These are phyloP conservation scores for Stevia rebaudiana DNA, from an alignment of 140 eudicot genomes.

Conservation along the genomic window DNA sequence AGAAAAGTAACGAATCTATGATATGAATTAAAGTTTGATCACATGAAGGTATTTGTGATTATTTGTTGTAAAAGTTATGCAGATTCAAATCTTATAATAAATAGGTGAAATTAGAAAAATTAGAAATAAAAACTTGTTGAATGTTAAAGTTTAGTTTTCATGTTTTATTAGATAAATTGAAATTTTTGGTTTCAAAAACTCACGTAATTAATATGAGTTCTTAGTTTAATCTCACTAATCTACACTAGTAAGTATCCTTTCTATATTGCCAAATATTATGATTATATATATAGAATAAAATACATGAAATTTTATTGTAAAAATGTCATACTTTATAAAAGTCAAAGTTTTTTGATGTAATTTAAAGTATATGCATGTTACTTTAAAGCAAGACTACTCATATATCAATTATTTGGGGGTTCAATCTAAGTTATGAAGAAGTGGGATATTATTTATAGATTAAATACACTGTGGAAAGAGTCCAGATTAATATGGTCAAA, in stretches of 20 bases:
- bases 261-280: background rate
- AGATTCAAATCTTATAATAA: too few species aligned
- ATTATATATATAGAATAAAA: background rate
- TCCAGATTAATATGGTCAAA: constrained; percentile 7
- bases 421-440: constrained; percentile 3
- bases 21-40: too few species aligned
- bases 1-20: too few species aligned
- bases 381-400: constrained; percentile 11
- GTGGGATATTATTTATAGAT: constrained; percentile 6
- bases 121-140: too few species aligned
- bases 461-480: background rate
- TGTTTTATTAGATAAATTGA: background rate
- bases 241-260: background rate
- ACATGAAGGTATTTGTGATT: too few species aligned
- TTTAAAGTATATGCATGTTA: constrained; percentile 22
- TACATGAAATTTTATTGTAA: background rate
- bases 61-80: too few species aligned
- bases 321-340: background rate
- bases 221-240: background rate
- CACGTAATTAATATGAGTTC: background rate
- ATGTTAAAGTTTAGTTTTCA: background rate
- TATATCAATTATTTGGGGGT: constrained; percentile 11
- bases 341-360: constrained; percentile 13
- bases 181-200: background rate
- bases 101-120: too few species aligned